A percentile compares a stretch with the other conserved stretches of the same genome.
phyloP scores from a whole-genome alignment of 495 filamentous ascomycete species.

The Penicillium malachiteum region DNA sequence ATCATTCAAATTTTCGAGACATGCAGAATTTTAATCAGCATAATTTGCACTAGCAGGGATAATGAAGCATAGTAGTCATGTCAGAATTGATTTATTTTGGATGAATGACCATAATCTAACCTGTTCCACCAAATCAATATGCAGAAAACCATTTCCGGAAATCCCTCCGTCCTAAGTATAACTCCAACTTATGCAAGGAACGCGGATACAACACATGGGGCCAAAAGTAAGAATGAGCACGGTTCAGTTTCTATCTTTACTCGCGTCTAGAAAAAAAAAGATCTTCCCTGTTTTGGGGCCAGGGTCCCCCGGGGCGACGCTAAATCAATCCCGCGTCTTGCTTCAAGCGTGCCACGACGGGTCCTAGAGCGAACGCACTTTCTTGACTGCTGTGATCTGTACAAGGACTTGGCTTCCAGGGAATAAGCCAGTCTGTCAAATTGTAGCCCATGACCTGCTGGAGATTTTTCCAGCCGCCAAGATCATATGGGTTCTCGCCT shows the following conservation, averaged over 20 bases:
- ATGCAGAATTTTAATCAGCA: no score
- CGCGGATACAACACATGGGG: not conserved
- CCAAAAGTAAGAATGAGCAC: not conserved
- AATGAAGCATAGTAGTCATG: not conserved
- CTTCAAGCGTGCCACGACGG: conserved; percentile 51
- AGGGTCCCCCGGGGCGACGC: conserved; percentile 9
- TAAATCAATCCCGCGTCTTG: conserved; percentile 43
- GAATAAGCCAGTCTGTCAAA: conserved; percentile 72
- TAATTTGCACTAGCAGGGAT: no score
- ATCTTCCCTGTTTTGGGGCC: not conserved
- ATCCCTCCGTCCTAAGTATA: not conserved
- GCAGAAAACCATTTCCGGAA: not conserved
- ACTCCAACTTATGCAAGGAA: not conserved
- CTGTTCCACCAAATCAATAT: no score
- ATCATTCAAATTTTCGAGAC: no score
- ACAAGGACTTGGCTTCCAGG: conserved; percentile 66
- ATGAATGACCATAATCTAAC: not conserved
- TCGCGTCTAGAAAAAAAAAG: no score
- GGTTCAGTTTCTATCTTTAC: conserved; percentile 4
- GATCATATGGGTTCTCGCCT: conserved; percentile 79
- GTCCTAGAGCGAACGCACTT: conserved; percentile 49
- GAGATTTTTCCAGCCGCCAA: conserved; percentile 67
- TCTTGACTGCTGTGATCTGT: conserved; percentile 46
- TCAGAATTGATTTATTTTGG: not conserved
- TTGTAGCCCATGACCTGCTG: conserved; percentile 70